Evolutionary conservation across 2,329 filamentous ascomycete genomes (phyloP), one percentile per base, ranked within the genome.

Genomic region (Alternaria solani): DNA sequence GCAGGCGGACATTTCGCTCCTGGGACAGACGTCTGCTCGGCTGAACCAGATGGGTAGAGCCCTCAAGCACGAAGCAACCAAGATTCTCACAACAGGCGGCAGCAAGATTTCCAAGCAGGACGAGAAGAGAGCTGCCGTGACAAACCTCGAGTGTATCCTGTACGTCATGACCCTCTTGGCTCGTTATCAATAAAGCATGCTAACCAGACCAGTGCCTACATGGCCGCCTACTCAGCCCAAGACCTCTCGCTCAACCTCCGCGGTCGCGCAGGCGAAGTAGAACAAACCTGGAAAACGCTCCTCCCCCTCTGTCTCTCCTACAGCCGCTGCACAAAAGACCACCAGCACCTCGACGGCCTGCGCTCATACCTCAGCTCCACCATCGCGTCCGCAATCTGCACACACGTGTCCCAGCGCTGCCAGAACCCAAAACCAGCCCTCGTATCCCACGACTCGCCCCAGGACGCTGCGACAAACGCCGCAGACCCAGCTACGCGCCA

Each of bases 1-100:
- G 49, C 71, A 70, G 47, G 67, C 73, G 3, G 75, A 77, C 9
- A 75, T 78, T 5, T 66, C 76, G 14, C 65, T 77, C 1, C 78
- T 81, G 62, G 75, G 76, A 7, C 69, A 75, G 1, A 75, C 78
- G 20, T 81, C 79, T 14, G 73, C 72, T 51, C 79, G 79, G 32
- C 67, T 81, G 43, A 80, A 81, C 38, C 72, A 68, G 4, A 74
- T 81, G 54, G 82, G 81, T 9, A 78, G 80, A 7, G 75, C 79
- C 1, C 70, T 84, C n/a, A 84, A 84, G 69, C 81, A 83, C 54
- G 77, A 81, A 49, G 76, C 78, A 2, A 74, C 78, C 41, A 78
- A 77, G 53, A 74, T 81, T 52, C 68, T 75, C 41, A 65, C 46
- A 7, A 16, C 39, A 6, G 39, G 39, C 1, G 68, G 71, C 7